Conservation (phyloP, 306 rosid genomes). For the Pterocarpus santalinus region DNA sequence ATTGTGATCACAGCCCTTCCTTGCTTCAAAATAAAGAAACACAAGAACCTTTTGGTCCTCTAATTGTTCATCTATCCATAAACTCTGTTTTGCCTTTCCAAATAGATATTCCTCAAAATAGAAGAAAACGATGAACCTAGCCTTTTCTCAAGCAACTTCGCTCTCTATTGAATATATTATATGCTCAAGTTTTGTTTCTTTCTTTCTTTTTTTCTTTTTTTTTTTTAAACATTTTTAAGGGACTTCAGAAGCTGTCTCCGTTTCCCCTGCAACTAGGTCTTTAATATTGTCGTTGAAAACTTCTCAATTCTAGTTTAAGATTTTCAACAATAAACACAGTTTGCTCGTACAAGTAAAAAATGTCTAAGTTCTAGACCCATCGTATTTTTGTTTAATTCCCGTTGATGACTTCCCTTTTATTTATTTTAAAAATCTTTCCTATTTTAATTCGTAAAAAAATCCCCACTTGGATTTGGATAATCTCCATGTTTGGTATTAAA, state of each 20-base stretch:
- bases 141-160: too few species aligned
- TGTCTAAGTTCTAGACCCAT: neutral
- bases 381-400: constrained; percentile 20
- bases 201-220: neutral
- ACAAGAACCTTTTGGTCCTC: too few species aligned
- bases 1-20: too few species aligned
- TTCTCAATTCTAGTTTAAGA: constrained; percentile 45
- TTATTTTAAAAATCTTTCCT: neutral
- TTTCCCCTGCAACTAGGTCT: constrained; percentile 70
- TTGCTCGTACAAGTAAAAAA: constrained; percentile 8
- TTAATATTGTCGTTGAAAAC: constrained; percentile 68
- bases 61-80: too few species aligned
- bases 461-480: constrained; percentile 46
- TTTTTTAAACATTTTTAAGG: neutral
- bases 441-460: neutral
- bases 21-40: too few species aligned
- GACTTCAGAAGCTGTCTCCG: constrained; percentile 54
- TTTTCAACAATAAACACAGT: constrained; percentile 29
- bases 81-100: too few species aligned
- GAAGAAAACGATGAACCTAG: too few species aligned
- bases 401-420: neutral
- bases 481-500: constrained; percentile 23
- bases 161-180: too few species aligned
- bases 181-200: neutral
- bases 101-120: too few species aligned